Percentiles rank a stretch among this genome's conserved stretches.
Evolutionary conservation across 192 early-diverging fungal species (phyloP).

Genomic region (Gryganskiella cystojenkinii): DNA sequence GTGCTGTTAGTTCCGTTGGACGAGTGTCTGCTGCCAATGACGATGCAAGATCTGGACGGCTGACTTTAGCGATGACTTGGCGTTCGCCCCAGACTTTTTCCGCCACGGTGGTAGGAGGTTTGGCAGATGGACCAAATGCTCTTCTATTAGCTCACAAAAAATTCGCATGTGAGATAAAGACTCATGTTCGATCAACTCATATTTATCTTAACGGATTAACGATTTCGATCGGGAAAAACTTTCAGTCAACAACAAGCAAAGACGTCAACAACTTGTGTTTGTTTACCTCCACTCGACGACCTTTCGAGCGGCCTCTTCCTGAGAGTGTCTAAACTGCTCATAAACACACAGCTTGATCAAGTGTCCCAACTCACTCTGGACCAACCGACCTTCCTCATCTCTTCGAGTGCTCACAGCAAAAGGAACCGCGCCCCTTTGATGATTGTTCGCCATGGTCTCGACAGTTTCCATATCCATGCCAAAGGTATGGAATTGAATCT

Average conservation of each 20-base stretch:
- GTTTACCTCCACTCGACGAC: conserved; percentile 41
- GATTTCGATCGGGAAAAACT: not conserved
- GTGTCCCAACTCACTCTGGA: conserved; percentile 23
- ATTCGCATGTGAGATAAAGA: not conserved
- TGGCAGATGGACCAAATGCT: conserved; percentile 11
- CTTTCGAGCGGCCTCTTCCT: conserved; percentile 34
- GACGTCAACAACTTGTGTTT: not conserved
- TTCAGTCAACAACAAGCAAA: not conserved
- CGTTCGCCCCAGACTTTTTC: conserved; percentile 22
- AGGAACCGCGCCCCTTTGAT: conserved; percentile 37
- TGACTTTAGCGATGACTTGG: not conserved
- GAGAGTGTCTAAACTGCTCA: conserved; percentile 23
- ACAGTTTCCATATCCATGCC: conserved; percentile 21
- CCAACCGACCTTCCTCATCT: conserved; percentile 17
- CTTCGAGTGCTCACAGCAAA: conserved; percentile 38
- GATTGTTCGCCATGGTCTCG: conserved; percentile 27
- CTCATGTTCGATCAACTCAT: no score
- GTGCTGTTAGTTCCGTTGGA: not conserved
- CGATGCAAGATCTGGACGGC: not conserved
- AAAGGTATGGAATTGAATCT: conserved; percentile 45
- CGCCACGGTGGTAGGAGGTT: not conserved
- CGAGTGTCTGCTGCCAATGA: not conserved
- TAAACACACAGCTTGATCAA: conserved; percentile 31
- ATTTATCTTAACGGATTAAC: no score
- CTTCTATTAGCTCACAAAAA: conserved; percentile 1